phyloP scores from a whole-genome alignment of 108 stramenopile genomes.

The Chaetoceros muelleri region DNA sequence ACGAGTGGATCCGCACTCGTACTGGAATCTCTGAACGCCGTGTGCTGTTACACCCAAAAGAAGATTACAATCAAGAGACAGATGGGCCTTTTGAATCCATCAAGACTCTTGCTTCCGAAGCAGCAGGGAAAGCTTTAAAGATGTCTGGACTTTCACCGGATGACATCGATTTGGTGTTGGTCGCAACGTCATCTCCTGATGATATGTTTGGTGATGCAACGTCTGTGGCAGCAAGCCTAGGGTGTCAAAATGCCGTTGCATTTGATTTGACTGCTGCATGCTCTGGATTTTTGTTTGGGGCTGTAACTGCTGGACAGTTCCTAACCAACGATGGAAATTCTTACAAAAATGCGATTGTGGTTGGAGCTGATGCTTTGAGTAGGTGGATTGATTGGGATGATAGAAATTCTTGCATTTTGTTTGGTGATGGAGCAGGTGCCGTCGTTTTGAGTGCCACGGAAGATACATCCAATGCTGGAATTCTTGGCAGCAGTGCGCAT shows the following conservation, averaged over 20 bases:
- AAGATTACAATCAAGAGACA: neutral
- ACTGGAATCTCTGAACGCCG: constrained; percentile 84
- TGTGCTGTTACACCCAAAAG: constrained; percentile 35
- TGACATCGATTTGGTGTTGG: constrained; percentile 87
- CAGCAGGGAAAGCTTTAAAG: constrained; percentile 64
- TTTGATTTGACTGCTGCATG: constrained; percentile 97
- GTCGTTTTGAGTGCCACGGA: constrained; percentile 57
- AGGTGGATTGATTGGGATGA: constrained; percentile 97
- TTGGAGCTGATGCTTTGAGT: constrained; percentile 89
- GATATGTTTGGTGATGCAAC: constrained; percentile 95
- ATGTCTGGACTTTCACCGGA: constrained; percentile 44
- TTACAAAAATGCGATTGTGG: constrained; percentile 69
- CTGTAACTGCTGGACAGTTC: constrained; percentile 88
- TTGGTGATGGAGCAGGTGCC: constrained; percentile 97
- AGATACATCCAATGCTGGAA: constrained; percentile 40
- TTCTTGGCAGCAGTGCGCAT: constrained; percentile 88
- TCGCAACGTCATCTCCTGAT: constrained; percentile 86
- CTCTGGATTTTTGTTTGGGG: constrained; percentile 89
- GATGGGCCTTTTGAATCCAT: constrained; percentile 27
- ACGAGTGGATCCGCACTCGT: constrained; percentile 93
- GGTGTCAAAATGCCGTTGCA: constrained; percentile 72
- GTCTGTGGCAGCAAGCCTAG: constrained; percentile 66
- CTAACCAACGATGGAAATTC: constrained; percentile 33
- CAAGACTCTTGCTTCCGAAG: constrained; percentile 30
- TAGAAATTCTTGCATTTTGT: constrained; percentile 89